Evolutionary conservation across 1,284 basidiomycete genomes (phyloP).

Genomic region (Wolfiporia cocos): DNA sequence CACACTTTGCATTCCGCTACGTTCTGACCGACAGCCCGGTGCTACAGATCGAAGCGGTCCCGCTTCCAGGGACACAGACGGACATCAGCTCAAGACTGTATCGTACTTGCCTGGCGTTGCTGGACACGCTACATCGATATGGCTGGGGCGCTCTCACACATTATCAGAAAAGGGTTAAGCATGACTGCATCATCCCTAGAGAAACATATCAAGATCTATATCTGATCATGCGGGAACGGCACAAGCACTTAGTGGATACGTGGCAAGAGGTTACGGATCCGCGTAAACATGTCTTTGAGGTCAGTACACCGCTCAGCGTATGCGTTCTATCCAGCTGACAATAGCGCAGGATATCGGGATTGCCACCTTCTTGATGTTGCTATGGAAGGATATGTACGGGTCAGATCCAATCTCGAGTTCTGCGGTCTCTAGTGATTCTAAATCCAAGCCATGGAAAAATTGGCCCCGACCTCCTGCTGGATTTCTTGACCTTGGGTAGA

Average conservation of each 20-base stretch:
- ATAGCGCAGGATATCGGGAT: conserved; percentile 74
- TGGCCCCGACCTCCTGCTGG: conserved; percentile 81
- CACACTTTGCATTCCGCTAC: conserved; percentile 70
- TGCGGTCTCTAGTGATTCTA: conserved; percentile 3
- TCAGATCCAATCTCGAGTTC: conserved; percentile 9
- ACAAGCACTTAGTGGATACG: conserved; percentile 66
- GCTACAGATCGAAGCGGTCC: conserved; percentile 50
- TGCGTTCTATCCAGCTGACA: not conserved
- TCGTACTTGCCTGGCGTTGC: conserved; percentile 73
- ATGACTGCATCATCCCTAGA: conserved; percentile 76
- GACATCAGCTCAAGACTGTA: conserved; percentile 63
- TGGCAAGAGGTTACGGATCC: conserved; percentile 85
- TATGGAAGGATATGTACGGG: conserved; percentile 77
- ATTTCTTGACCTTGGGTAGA: conserved; percentile 85
- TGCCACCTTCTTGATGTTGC: conserved; percentile 85
- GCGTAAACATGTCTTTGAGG: conserved; percentile 84
- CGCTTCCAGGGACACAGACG: conserved; percentile 41
- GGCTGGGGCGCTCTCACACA: conserved; percentile 76
- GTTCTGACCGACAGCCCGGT: conserved; percentile 14
- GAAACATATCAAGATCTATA: conserved; percentile 90
- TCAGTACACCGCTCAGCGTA: conserved; percentile 27
- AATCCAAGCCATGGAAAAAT: conserved; percentile 45
- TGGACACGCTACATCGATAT: conserved; percentile 82
- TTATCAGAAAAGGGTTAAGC: conserved; percentile 83
- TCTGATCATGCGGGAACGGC: conserved; percentile 75